A percentile compares a stretch with the other conserved stretches of the same genome.
phyloP scores from a whole-genome alignment of 306 rosid species.

The Pterocarpus macrocarpus region DNA sequence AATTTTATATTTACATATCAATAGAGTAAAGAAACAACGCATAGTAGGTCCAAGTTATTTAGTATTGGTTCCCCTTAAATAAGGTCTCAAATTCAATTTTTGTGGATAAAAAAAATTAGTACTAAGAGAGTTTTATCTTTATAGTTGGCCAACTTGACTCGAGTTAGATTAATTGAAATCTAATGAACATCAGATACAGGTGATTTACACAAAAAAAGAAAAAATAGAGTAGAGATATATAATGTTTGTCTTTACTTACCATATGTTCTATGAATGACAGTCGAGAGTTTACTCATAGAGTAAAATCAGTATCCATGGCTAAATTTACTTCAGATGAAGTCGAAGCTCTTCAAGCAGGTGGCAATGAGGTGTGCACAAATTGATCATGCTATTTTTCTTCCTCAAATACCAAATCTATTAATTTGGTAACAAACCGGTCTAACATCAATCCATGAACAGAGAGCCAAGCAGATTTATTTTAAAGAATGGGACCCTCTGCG shows the following conservation, averaged over 20 bases:
- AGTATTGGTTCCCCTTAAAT: too few species aligned
- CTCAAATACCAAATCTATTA: background rate
- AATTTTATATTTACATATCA: background rate
- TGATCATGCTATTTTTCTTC: constrained; percentile 6
- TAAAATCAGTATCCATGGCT: constrained; percentile 91
- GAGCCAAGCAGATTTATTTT: constrained; percentile 77
- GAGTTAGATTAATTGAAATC: too few species aligned
- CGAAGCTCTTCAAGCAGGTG: constrained; percentile 84
- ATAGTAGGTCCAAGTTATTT: too few species aligned
- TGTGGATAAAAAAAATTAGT: too few species aligned
- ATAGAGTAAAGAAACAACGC: background rate
- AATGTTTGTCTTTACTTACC: constrained; percentile 28
- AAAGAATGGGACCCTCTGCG: constrained; percentile 78
- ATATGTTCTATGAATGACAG: constrained; percentile 55
- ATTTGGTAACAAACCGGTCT: background rate
- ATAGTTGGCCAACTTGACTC: too few species aligned
- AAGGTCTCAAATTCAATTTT: too few species aligned
- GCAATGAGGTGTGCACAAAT: constrained; percentile 75
- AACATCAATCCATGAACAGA: constrained; percentile 57
- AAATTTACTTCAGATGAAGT: constrained; percentile 84
- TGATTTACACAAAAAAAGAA: too few species aligned
- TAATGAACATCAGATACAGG: too few species aligned
- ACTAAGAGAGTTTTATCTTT: too few species aligned
- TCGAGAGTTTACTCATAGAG: constrained; percentile 92
- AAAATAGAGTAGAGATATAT: background rate